These are phyloP conservation scores for Leucocoprinus sp. DNA, from an alignment of 768 basidiomycete species.

Conservation along the genomic window DNA sequence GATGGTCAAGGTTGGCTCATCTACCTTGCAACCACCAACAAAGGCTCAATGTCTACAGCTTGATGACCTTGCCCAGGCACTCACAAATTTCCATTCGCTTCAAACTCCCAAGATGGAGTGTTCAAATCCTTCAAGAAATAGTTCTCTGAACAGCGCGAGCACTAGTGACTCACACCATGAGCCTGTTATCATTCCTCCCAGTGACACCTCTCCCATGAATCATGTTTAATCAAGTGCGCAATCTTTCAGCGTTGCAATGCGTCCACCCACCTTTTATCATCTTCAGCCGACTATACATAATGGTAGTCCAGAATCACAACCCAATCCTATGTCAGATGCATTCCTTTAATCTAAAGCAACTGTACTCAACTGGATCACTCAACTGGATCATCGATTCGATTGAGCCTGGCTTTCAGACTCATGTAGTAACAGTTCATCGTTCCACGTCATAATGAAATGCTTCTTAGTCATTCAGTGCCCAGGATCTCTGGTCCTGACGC, in stretches of 20 bases:
- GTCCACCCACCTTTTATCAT: not conserved
- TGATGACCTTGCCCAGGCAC: conserved; percentile 45
- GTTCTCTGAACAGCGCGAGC: not conserved
- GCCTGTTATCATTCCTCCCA: conserved; percentile 6
- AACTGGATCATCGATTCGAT: conserved; percentile 25
- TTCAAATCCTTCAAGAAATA: conserved; percentile 22
- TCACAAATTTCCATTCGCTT: conserved; percentile 42
- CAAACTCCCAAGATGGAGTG: conserved; percentile 39
- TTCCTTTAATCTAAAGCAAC: conserved; percentile 14
- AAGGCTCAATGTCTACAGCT: conserved; percentile 30
- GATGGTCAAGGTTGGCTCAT: conserved; percentile 55
- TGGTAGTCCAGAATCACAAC: not conserved
- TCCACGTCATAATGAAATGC: no score
- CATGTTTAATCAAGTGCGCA: conserved; percentile 6
- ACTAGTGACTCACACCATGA: not conserved
- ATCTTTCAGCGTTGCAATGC: not conserved
- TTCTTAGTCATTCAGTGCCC: no score
- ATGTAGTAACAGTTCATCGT: no score
- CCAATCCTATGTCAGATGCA: conserved; percentile 14
- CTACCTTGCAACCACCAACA: conserved; percentile 6
- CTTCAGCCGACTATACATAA: not conserved
- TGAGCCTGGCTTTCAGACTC: conserved; percentile 22
- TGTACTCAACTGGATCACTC: no score
- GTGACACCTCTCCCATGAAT: conserved; percentile 3
- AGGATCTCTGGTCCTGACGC: no score